phyloP scores from a whole-genome alignment of 805 yeast genomes.

The Metschnikowia cubensis region DNA sequence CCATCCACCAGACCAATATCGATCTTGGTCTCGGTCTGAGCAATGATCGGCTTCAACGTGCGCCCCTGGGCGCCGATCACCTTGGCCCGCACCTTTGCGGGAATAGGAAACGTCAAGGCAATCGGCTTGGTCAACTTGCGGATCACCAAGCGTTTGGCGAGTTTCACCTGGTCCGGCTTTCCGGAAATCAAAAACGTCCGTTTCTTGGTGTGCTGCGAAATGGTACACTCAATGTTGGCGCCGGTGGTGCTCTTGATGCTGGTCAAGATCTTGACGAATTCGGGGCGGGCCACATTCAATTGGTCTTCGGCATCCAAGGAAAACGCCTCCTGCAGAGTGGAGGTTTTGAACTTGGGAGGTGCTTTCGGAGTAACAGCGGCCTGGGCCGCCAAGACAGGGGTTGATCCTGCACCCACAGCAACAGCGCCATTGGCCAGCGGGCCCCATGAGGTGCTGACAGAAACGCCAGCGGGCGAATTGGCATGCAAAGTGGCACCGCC shows the following conservation, averaged over 20 bases:
- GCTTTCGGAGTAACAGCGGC: neutral
- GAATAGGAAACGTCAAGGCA: conserved; percentile 56
- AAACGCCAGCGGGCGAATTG: conserved; percentile 10
- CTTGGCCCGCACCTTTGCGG: conserved; percentile 69
- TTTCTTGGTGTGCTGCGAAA: conserved; percentile 67
- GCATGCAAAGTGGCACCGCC: conserved; percentile 26
- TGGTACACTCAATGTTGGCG: conserved; percentile 77
- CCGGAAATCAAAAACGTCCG: conserved; percentile 86
- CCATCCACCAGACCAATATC: conserved; percentile 52
- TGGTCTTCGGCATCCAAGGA: conserved; percentile 69
- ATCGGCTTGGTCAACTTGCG: conserved; percentile 77
- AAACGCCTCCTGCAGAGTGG: conserved; percentile 73
- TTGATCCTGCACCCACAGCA: conserved; percentile 10
- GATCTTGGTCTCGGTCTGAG: conserved; percentile 61
- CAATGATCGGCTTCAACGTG: conserved; percentile 74
- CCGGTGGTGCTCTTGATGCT: conserved; percentile 55
- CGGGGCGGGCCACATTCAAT: conserved; percentile 56
- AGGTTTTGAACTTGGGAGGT: conserved; percentile 39
- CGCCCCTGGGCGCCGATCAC: conserved; percentile 88
- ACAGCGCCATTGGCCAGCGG: conserved; percentile 26
- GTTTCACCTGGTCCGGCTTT: conserved; percentile 55
- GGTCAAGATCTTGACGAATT: conserved; percentile 62
- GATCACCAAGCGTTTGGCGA: conserved; percentile 72
- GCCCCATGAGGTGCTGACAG: conserved; percentile 40
- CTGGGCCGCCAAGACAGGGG: conserved; percentile 14